phyloP scores from a whole-genome alignment of 139 green algal species.

The Chlorella sorokiniana region DNA sequence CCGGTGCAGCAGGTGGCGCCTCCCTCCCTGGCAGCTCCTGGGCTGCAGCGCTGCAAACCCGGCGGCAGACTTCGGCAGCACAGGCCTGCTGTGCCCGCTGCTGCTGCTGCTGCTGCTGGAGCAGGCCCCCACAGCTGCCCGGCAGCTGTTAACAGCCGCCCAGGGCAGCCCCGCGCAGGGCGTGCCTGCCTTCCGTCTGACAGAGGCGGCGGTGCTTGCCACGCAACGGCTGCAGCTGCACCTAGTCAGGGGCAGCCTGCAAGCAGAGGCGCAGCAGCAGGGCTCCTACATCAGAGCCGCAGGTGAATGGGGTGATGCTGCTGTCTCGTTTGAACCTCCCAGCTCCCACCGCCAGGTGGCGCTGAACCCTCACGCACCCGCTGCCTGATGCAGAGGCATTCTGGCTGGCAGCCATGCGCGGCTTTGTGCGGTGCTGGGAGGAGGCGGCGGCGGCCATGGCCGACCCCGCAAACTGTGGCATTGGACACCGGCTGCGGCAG shows the following conservation, averaged over 20 bases:
- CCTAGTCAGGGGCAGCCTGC: not conserved
- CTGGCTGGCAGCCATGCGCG: not conserved
- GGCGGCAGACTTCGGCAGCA: not conserved
- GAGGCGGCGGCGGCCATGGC: not conserved
- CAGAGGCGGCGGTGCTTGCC: not conserved
- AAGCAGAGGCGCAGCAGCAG: not conserved
- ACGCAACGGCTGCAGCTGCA: not conserved
- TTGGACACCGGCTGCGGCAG: not conserved
- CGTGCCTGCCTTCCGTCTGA: not conserved
- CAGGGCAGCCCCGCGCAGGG: not conserved
- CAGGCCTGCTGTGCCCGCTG: conserved; percentile 13
- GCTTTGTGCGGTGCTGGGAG: conserved; percentile 3
- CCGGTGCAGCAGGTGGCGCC: not conserved
- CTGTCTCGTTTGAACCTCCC: not conserved
- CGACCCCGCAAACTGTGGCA: not conserved
- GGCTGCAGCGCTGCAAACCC: conserved; percentile 28
- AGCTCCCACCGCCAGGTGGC: too few species aligned
- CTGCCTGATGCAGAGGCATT: conserved; percentile 24
- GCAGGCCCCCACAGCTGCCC: not conserved
- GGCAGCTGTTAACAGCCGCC: conserved; percentile 2
- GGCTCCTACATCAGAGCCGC: not conserved
- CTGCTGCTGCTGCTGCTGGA: conserved; percentile 22
- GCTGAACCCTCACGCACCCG: not conserved
- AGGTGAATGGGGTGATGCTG: not conserved
- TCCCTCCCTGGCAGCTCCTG: conserved; percentile 11